Conservation (phyloP, 2,329 filamentous ascomycete genomes). For the Madurella mycetomatis region DNA sequence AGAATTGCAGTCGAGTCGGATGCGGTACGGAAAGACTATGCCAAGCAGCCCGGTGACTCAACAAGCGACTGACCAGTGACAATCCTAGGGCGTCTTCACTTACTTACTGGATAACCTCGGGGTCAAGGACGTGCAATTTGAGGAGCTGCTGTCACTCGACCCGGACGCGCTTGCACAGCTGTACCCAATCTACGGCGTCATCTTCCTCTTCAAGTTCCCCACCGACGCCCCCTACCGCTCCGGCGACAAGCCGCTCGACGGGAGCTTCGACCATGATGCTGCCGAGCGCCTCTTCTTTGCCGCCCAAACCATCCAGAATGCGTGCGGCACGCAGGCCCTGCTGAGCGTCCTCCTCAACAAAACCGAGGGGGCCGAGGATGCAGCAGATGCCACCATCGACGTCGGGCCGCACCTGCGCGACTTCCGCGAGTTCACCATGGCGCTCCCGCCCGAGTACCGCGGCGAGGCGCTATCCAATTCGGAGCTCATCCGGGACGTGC, state of each 20-base stretch:
- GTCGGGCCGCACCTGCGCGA: slow-evolving; percentile 67
- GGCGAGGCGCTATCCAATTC: slow-evolving; percentile 59
- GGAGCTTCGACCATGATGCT: slow-evolving; percentile 71
- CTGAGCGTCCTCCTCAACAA: slow-evolving; percentile 90
- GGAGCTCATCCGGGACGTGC: slow-evolving; percentile 68
- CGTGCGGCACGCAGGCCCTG: slow-evolving; percentile 93
- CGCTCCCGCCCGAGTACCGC: slow-evolving; percentile 69
- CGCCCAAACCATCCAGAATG: slow-evolving; percentile 95
- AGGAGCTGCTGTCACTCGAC: slow-evolving; percentile 90
- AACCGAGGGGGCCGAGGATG: slow-evolving; percentile 39
- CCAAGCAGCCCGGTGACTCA: neutral
- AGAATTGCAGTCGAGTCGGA: slow-evolving; percentile 72
- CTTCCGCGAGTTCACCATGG: slow-evolving; percentile 85
- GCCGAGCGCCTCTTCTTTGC: slow-evolving; percentile 85
- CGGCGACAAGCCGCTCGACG: slow-evolving; percentile 68
- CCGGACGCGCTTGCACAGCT: slow-evolving; percentile 65
- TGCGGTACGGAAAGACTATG: slow-evolving; percentile 59
- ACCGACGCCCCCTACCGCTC: slow-evolving; percentile 60
- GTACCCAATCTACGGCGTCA: slow-evolving; percentile 85
- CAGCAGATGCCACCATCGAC: slow-evolving; percentile 49
- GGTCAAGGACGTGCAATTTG: slow-evolving; percentile 90
- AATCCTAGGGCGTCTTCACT: slow-evolving; percentile 83
- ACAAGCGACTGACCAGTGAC: slow-evolving; percentile 30
- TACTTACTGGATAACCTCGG: slow-evolving; percentile 89
- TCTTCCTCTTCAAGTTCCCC: slow-evolving; percentile 98